Conservation (phyloP, 2,329 filamentous ascomycete species). For the Cercospora brassicicola region DNA sequence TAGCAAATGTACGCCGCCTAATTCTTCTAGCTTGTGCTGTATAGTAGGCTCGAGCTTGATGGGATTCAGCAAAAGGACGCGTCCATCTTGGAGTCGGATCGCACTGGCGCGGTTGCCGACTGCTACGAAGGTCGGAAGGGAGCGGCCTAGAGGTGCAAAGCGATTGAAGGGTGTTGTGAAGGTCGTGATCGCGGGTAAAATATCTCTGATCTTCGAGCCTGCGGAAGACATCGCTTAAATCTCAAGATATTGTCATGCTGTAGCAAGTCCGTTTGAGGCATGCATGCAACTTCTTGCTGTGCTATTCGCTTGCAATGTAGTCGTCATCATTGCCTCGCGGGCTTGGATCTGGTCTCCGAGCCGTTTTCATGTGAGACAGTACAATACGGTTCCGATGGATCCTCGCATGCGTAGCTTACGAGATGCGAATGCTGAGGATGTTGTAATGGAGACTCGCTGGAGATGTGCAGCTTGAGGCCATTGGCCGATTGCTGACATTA, state of each 20-base stretch:
- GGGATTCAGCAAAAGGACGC: constrained; percentile 20
- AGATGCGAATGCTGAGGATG: neutral
- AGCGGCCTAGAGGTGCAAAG: constrained; percentile 22
- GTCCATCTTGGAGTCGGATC: constrained; percentile 15
- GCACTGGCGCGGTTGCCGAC: constrained; percentile 22
- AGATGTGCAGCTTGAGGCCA: neutral
- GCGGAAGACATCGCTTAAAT: neutral
- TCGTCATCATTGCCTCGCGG: constrained; percentile 12
- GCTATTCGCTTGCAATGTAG: neutral
- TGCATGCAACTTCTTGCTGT: neutral
- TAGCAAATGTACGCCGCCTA: constrained; percentile 21
- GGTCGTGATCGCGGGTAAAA: constrained; percentile 17
- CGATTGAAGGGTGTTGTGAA: constrained; percentile 23
- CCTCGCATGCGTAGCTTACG: no score
- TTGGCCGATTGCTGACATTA: neutral
- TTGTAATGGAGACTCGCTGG: neutral
- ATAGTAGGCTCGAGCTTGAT: constrained; percentile 13
- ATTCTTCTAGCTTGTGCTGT: constrained; percentile 12
- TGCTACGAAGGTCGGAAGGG: constrained; percentile 19
- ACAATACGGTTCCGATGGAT: neutral
- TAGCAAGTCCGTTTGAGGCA: neutral
- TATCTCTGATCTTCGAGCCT: constrained; percentile 13
- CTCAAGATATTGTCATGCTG: neutral
- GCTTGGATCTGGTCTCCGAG: neutral
- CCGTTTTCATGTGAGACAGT: neutral